Evolutionary conservation across 2,329 filamentous ascomycete species (phyloP).

Genomic region (Xylaria sp.): DNA sequence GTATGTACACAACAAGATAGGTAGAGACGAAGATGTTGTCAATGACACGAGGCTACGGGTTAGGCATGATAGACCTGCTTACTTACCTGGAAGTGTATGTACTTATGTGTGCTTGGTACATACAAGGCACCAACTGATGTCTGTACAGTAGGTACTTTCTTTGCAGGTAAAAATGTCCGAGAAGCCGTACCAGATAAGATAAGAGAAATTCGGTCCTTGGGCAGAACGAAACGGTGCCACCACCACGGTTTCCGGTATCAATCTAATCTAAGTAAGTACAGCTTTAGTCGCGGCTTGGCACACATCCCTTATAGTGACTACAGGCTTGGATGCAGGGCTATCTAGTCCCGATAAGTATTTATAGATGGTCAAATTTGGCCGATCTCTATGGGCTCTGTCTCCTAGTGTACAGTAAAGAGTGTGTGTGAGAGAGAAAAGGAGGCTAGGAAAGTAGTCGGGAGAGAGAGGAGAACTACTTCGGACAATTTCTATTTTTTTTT

Average conservation of each 20-base stretch:
- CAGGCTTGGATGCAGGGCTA: neutral
- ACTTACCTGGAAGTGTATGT: too few relatives aligned
- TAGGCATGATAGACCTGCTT: neutral
- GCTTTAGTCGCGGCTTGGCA: neutral
- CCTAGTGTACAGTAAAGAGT: too few relatives aligned
- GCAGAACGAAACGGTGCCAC: neutral
- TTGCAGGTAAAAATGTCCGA: neutral
- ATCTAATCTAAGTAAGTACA: neutral
- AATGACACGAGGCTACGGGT: neutral
- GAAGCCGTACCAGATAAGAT: neutral
- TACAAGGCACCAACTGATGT: too few relatives aligned
- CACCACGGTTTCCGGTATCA: neutral
- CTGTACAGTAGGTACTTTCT: too few relatives aligned
- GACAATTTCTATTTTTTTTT: too few relatives aligned
- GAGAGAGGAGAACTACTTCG: too few relatives aligned
- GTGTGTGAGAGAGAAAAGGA: too few relatives aligned
- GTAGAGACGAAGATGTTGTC: neutral
- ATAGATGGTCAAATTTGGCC: neutral
- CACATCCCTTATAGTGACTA: neutral
- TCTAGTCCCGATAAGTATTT: neutral
- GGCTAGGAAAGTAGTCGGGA: too few relatives aligned
- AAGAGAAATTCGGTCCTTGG: neutral
- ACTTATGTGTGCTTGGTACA: too few relatives aligned
- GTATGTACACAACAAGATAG: neutral
- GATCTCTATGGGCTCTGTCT: neutral